These are phyloP conservation scores for Guyanaporus albipodus DNA, from an alignment of 768 basidiomycete genomes.

Conservation along the genomic window DNA sequence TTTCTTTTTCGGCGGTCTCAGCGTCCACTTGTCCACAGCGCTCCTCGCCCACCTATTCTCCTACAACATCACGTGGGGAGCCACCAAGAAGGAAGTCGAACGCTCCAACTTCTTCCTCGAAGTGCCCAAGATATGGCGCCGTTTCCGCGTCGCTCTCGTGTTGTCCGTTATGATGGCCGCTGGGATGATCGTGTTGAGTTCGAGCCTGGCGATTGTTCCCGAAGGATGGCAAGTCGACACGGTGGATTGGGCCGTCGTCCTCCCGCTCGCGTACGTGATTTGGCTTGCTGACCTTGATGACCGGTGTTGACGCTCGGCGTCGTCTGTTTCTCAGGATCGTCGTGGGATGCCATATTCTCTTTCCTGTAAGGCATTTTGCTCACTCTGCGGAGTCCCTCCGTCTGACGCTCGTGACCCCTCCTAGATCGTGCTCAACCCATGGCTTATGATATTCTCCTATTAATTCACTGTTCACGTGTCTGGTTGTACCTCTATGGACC, in stretches of 20 bases:
- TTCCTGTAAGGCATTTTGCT: conserved; percentile 51
- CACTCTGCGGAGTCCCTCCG: conserved; percentile 6
- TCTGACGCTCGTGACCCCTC: conserved; percentile 25
- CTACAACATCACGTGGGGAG: conserved; percentile 57
- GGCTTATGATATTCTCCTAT: conserved; percentile 81
- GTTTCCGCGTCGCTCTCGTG: conserved; percentile 65
- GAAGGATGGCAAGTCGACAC: conserved; percentile 62
- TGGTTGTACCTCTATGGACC: neutral
- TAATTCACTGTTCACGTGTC: conserved; percentile 8
- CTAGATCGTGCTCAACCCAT: conserved; percentile 81
- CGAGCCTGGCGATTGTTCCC: conserved; percentile 45
- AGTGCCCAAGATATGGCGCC: conserved; percentile 75
- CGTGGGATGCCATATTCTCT: conserved; percentile 63
- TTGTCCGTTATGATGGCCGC: conserved; percentile 47
- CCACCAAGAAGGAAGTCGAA: conserved; percentile 80
- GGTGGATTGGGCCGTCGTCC: conserved; percentile 62
- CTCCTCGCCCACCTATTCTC: conserved; percentile 55
- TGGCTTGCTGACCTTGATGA: neutral
- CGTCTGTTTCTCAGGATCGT: conserved; percentile 37
- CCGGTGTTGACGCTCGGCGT: neutral
- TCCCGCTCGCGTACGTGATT: conserved; percentile 59
- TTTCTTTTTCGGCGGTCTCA: conserved; percentile 56
- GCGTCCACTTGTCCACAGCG: conserved; percentile 49
- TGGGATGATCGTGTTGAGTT: conserved; percentile 55
- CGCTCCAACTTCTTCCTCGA: conserved; percentile 83